Conservation (phyloP, 352 stramenopile species). For the Globisporangium rhizosaccharum region DNA sequence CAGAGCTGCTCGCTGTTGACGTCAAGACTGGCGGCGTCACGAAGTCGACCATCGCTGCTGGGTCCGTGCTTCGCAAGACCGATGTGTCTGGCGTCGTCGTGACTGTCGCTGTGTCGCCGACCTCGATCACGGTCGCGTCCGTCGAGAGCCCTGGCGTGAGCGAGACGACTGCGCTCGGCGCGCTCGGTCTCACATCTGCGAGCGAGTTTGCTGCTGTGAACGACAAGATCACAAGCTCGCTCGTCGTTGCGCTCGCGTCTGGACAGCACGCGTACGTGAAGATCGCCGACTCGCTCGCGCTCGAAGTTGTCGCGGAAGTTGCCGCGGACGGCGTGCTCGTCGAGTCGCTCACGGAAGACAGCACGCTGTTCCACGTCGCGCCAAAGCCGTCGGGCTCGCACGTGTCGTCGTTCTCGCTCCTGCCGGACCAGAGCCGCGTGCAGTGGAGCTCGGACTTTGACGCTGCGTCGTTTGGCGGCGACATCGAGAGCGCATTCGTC, state of each 20-base stretch:
- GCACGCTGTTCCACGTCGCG: slow-evolving; percentile 48
- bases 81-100: slow-evolving; percentile 10
- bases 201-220: slow-evolving; percentile 34
- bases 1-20: slow-evolving; percentile 37
- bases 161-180: slow-evolving; percentile 7
- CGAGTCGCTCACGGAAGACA: slow-evolving; percentile 52
- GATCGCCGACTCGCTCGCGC: slow-evolving; percentile 29
- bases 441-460: slow-evolving; percentile 52
- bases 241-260: slow-evolving; percentile 46
- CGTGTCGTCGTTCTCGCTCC: slow-evolving; percentile 40
- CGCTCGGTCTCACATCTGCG: slow-evolving; percentile 13
- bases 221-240: slow-evolving; percentile 26
- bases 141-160: slow-evolving; percentile 9
- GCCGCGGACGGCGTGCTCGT: slow-evolving; percentile 33
- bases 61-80: slow-evolving; percentile 16
- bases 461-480: slow-evolving; percentile 40
- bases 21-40: slow-evolving; percentile 22
- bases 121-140: slow-evolving; percentile 9
- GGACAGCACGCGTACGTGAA: slow-evolving; percentile 60
- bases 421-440: slow-evolving; percentile 13
- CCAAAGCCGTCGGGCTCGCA: slow-evolving; percentile 16
- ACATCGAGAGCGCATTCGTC: slow-evolving; percentile 45
- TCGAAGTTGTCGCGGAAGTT: slow-evolving; percentile 38
- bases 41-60: slow-evolving; percentile 3
- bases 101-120: slow-evolving; percentile 11